These are phyloP conservation scores for Populus davidiana DNA, from an alignment of 345 rosid genomes.

Conservation along the genomic window DNA sequence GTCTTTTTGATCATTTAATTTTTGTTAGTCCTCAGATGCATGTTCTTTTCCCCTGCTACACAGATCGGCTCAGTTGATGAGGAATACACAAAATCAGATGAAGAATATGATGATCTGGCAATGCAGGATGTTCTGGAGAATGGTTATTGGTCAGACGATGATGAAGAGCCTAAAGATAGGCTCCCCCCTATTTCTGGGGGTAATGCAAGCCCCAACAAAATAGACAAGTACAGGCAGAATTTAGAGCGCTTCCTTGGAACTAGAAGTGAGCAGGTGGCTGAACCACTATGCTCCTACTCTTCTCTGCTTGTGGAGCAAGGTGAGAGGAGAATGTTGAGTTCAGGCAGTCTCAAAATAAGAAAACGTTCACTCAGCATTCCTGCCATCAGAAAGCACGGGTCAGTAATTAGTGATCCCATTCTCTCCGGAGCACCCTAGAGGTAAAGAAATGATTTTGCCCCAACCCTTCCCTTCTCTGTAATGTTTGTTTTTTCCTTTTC, in stretches of 20 bases:
- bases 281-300: conserved; percentile 48
- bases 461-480: not conserved
- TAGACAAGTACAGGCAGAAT: conserved; percentile 56
- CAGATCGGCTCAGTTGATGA: conserved; percentile 99
- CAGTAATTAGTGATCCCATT: conserved; percentile 47
- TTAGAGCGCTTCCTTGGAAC: conserved; percentile 51
- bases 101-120: conserved; percentile 95
- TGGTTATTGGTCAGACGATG: conserved; percentile 63
- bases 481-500: not conserved
- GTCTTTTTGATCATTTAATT: no score
- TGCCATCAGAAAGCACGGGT: conserved; percentile 51
- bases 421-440: conserved; percentile 53
- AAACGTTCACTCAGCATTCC: conserved; percentile 87
- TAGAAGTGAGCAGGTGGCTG: conserved; percentile 41
- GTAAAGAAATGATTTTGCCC: conserved; percentile 26
- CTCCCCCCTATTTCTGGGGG: conserved; percentile 10
- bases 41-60: not conserved
- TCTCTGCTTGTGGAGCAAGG: conserved; percentile 41
- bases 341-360: conserved; percentile 44
- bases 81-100: conserved; percentile 89
- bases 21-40: not conserved
- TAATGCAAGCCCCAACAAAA: conserved; percentile 12
- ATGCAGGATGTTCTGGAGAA: conserved; percentile 63
- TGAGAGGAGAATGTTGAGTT: conserved; percentile 28
- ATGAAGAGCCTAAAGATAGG: conserved; percentile 43